These are phyloP conservation scores for Sarocladium brachiariae DNA, from an alignment of 2,329 filamentous ascomycete species.

Conservation along the genomic window DNA sequence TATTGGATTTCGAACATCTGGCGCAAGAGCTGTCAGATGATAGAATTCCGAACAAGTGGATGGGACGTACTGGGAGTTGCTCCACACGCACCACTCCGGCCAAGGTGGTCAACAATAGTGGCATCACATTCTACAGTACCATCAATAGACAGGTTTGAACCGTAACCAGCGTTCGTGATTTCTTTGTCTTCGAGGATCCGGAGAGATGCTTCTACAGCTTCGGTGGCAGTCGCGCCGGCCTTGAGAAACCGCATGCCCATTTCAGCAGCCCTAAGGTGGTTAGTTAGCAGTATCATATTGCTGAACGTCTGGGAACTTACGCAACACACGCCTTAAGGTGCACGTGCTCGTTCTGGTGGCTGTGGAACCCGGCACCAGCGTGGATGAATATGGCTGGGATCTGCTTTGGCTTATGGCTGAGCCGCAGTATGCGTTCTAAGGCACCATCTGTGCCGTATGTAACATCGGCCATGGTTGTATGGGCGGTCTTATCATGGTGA, in stretches of 20 bases:
- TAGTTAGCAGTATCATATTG: not conserved
- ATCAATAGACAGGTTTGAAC: slow-evolving; percentile 88
- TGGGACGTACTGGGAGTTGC: slow-evolving; percentile 71
- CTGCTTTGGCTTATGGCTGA: slow-evolving; percentile 26
- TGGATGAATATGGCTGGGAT: slow-evolving; percentile 85
- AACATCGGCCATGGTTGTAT: slow-evolving; percentile 41
- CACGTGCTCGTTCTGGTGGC: slow-evolving; percentile 71
- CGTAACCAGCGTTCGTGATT: slow-evolving; percentile 94
- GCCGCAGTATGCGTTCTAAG: slow-evolving; percentile 31
- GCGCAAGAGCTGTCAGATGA: slow-evolving; percentile 11
- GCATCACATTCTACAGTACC: slow-evolving; percentile 93
- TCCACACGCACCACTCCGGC: slow-evolving; percentile 87
- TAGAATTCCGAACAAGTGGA: not conserved
- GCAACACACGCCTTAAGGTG: slow-evolving; percentile 84
- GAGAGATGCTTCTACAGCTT: slow-evolving; percentile 86
- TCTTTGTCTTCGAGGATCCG: slow-evolving; percentile 85
- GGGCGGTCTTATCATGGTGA: slow-evolving; percentile 20
- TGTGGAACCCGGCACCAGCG: slow-evolving; percentile 92
- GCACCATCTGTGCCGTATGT: slow-evolving; percentile 36
- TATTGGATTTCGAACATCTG: slow-evolving; percentile 90
- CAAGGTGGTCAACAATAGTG: slow-evolving; percentile 82
- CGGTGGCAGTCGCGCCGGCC: slow-evolving; percentile 70
- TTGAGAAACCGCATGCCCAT: slow-evolving; percentile 76
- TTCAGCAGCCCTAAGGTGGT: slow-evolving; percentile 62
- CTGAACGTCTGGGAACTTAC: slow-evolving; percentile 44